Evolutionary conservation across 495 filamentous ascomycete genomes (phyloP).

Genomic region (Bathelium albidoporum): DNA sequence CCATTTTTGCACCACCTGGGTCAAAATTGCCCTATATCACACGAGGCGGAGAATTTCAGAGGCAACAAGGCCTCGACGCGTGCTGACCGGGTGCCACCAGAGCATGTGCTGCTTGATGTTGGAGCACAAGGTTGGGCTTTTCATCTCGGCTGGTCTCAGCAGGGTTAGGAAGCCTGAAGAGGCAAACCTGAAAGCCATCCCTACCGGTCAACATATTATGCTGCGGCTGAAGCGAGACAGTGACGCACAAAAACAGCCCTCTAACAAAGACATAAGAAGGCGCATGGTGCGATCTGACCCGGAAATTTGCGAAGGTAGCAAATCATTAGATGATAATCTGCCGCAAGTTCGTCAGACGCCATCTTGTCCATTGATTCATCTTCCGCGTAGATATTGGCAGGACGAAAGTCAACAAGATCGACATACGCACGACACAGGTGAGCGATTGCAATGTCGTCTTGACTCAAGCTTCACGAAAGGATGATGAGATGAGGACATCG

Average conservation of each 20-base stretch:
- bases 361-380: background rate
- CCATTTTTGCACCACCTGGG: background rate
- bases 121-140: background rate
- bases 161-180: background rate
- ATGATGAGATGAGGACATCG: background rate
- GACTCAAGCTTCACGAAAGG: too few species aligned
- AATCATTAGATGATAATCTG: background rate
- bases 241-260: background rate
- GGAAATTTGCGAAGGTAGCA: background rate
- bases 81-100: background rate
- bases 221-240: background rate
- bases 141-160: background rate
- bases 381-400: background rate
- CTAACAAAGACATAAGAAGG: background rate
- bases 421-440: background rate
- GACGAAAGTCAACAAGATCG: background rate
- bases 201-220: background rate
- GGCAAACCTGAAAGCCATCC: background rate
- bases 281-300: background rate
- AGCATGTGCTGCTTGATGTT: background rate
- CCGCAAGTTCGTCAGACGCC: background rate
- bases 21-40: background rate
- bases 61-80: background rate
- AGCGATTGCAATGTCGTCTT: too few species aligned
- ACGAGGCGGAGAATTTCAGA: background rate